Evolutionary conservation across 1,284 basidiomycete species (phyloP), one percentile per base, ranked within the genome.

Genomic region (Sporisorium scitamineum): DNA sequence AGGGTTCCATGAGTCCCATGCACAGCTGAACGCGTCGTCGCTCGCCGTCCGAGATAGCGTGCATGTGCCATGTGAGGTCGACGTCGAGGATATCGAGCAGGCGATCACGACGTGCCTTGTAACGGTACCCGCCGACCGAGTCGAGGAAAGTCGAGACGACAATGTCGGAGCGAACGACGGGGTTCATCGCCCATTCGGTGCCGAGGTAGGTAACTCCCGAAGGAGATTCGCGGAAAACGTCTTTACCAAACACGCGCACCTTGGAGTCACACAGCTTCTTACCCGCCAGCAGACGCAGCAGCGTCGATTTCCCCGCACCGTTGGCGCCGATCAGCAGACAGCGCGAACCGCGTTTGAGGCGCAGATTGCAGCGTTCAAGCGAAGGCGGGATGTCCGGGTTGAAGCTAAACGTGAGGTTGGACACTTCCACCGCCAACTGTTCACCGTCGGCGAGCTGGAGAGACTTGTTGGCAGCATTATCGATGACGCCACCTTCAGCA

Each of bases 1-100:
- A 99, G 37, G 93, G 92, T 26, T 89, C 89, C 97, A 99, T 99
- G 26, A 99, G 89, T 2, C 97, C 97, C 89, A 97, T 96, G 76
- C 93, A 94, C 26, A 99, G 90, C 86, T 99, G 97, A 5, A 99
- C 95, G 2, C 93, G 87, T 31, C 97, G 89, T 37, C 96, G 89
- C 87, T 99, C 97, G 47, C 97, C 97, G 84, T 99, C 97, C 18
- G 94, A 95, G 76, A 99, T 96, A 70, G 90, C 87, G 80, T 94
- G 93, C 93, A 94, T 94, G 69, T 90, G 92, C 84, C 84, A 85
- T n/a, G 78, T 71, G n/a, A 83, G 81, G 87, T 99, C 95, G 58
- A 99, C 91, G 84, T 98, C 96, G 37, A 99, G 88, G 66, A 99
- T 93, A 85, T 95, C 91, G 42, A 99, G 90, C 4, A 99, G 88